Conservation (phyloP, 495 filamentous ascomycete species). For the Immersiella caudata region DNA sequence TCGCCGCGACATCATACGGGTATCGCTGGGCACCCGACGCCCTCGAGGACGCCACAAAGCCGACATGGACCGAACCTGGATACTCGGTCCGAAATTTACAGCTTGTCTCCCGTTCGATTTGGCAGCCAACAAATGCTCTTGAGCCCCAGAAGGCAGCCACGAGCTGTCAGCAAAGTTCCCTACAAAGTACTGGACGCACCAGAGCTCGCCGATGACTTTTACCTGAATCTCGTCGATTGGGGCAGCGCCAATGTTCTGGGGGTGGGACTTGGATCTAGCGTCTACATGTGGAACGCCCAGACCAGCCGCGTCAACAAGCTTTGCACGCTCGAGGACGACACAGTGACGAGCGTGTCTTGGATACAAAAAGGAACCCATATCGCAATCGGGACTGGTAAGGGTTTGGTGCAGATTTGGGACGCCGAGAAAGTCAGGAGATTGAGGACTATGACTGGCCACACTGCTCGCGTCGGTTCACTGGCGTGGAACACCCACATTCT, state of each 20-base stretch:
- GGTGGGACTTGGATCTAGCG: slow-evolving; percentile 86
- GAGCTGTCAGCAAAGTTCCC: slow-evolving; percentile 91
- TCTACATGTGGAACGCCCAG: slow-evolving; percentile 98
- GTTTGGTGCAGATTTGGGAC: slow-evolving; percentile 97
- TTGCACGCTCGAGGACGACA: slow-evolving; percentile 90
- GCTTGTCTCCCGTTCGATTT: slow-evolving; percentile 85
- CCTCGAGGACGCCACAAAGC: slow-evolving; percentile 85
- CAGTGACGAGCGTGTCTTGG: slow-evolving; percentile 95
- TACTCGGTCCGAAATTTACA: slow-evolving; percentile 87
- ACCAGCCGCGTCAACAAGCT: slow-evolving; percentile 86
- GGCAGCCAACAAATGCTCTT: slow-evolving; percentile 89
- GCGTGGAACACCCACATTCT: slow-evolving; percentile 99
- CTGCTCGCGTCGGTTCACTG: slow-evolving; percentile 83
- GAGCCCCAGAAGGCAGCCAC: slow-evolving; percentile 81
- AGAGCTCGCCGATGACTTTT: slow-evolving; percentile 95
- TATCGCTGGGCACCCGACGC: slow-evolving; percentile 75
- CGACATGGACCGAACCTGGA: slow-evolving; percentile 84
- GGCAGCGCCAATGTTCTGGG: slow-evolving; percentile 92
- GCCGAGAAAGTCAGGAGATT: slow-evolving; percentile 80
- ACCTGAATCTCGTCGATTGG: slow-evolving; percentile 97
- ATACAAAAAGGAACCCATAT: slow-evolving; percentile 96
- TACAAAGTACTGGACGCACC: slow-evolving; percentile 98
- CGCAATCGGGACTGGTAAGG: slow-evolving; percentile 90
- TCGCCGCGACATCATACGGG: slow-evolving; percentile 70
- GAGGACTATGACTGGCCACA: slow-evolving; percentile 95